These are phyloP conservation scores for Aspergillus funiculosus DNA, from an alignment of 495 filamentous ascomycete species.

Conservation along the genomic window DNA sequence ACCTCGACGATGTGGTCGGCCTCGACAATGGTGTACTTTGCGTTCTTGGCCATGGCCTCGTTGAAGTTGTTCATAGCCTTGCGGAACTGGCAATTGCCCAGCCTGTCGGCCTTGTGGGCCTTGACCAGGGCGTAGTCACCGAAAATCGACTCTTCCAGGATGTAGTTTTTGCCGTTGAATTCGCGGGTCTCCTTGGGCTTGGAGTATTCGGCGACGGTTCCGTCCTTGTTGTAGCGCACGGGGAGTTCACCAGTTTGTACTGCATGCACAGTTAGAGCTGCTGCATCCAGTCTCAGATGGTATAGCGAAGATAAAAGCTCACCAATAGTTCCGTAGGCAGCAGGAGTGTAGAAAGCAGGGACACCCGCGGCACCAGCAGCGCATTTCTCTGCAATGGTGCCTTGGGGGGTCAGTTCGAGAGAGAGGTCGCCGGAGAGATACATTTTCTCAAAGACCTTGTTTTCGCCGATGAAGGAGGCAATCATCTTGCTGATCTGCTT, in stretches of 20 bases:
- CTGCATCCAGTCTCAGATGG: background rate
- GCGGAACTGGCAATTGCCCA: slow-evolving; percentile 89
- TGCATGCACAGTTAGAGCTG: slow-evolving; percentile 8
- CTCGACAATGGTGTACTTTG: slow-evolving; percentile 81
- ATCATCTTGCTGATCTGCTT: slow-evolving; percentile 86
- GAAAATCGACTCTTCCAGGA: slow-evolving; percentile 76
- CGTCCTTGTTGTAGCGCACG: slow-evolving; percentile 69
- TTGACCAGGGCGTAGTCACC: slow-evolving; percentile 87
- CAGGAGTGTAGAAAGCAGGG: slow-evolving; percentile 87
- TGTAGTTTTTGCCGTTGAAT: slow-evolving; percentile 75
- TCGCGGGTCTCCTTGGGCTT: slow-evolving; percentile 77
- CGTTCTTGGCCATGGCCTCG: slow-evolving; percentile 82
- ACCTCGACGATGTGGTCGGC: slow-evolving; percentile 82
- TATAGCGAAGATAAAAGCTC: slow-evolving; percentile 1
- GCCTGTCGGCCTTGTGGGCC: slow-evolving; percentile 77
- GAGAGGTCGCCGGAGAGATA: slow-evolving; percentile 77
- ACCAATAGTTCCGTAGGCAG: slow-evolving; percentile 72
- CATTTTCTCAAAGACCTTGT: slow-evolving; percentile 81
- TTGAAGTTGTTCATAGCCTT: slow-evolving; percentile 85
- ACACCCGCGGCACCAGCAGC: slow-evolving; percentile 78
- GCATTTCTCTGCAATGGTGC: slow-evolving; percentile 81
- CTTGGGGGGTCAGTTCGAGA: slow-evolving; percentile 82
- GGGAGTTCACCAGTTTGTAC: slow-evolving; percentile 85
- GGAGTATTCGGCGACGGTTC: slow-evolving; percentile 62
- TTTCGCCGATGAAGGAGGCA: slow-evolving; percentile 82